Evolutionary conservation across 306 rosid genomes (phyloP).

Genomic region (Cotoneaster glaucophyllus): DNA sequence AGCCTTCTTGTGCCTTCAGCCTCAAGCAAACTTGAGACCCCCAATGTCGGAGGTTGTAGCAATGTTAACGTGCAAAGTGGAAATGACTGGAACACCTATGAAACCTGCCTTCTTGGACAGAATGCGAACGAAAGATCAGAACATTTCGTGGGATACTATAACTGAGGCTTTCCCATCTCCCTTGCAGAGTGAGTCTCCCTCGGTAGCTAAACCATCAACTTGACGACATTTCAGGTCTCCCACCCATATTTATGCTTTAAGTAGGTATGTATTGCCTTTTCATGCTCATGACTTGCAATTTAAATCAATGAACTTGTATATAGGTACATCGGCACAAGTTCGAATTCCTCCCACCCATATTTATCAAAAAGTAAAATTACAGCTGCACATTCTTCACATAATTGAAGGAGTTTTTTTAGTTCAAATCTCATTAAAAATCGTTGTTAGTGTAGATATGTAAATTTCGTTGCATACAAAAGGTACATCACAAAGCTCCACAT

Average conservation of each 20-base stretch:
- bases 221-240: not conserved
- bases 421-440: not conserved
- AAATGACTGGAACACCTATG: conserved; percentile 44
- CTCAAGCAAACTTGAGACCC: conserved; percentile 63
- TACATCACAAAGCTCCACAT: no score
- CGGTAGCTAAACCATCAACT: conserved; percentile 18
- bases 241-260: no score
- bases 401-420: no score
- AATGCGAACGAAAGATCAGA: conserved; percentile 37
- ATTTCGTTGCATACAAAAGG: no score
- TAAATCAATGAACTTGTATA: not conserved
- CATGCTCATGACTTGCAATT: not conserved
- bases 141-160: conserved; percentile 46
- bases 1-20: conserved; percentile 68
- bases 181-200: conserved; percentile 27
- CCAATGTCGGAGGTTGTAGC: conserved; percentile 85
- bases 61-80: conserved; percentile 53
- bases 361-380: no score
- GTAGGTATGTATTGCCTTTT: no score
- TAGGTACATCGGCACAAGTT: not conserved
- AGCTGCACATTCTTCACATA: no score
- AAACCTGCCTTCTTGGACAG: conserved; percentile 52
- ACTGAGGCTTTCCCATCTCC: conserved; percentile 44
- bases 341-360: no score
- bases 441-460: no score